Evolutionary conservation across 176 grass and related monocot species (phyloP).

Genomic region (Musa beccarii): DNA sequence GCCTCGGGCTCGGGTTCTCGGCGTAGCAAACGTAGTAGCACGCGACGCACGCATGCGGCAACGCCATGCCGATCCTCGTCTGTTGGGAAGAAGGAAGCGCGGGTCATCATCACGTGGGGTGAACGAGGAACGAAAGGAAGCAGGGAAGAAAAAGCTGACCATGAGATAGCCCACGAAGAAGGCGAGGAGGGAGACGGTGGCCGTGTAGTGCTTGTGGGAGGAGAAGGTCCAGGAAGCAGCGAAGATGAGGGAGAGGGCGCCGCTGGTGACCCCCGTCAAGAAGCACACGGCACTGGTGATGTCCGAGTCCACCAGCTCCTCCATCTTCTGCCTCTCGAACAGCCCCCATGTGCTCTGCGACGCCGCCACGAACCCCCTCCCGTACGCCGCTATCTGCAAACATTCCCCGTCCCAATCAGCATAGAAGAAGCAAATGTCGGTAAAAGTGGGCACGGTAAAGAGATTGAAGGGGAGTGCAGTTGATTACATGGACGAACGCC

Average conservation of each 20-base stretch:
- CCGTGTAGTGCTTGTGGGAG: constrained; percentile 61
- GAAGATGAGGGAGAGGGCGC: constrained; percentile 65
- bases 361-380: constrained; percentile 67
- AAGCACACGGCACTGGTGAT: constrained; percentile 95
- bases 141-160: constrained; percentile 20
- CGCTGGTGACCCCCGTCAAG: constrained; percentile 80
- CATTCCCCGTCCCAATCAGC: not conserved
- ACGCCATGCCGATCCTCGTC: constrained; percentile 97
- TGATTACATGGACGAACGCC: constrained; percentile 84
- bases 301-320: constrained; percentile 78
- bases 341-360: constrained; percentile 81
- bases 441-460: no score
- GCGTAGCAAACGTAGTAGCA: constrained; percentile 98
- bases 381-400: constrained; percentile 76
- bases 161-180: constrained; percentile 97
- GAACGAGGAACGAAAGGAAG: not conserved
- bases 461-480: not conserved
- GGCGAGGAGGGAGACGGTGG: constrained; percentile 75
- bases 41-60: constrained; percentile 88
- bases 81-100: not conserved
- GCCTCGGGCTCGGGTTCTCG: constrained; percentile 48
- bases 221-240: constrained; percentile 62
- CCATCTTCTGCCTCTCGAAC: constrained; percentile 66
- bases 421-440: not conserved
- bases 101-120: not conserved